A percentile compares a stretch with the other conserved stretches of the same genome.
Conservation (phyloP, 257 asterid genomes). For the Jaltomata sinuosa region DNA sequence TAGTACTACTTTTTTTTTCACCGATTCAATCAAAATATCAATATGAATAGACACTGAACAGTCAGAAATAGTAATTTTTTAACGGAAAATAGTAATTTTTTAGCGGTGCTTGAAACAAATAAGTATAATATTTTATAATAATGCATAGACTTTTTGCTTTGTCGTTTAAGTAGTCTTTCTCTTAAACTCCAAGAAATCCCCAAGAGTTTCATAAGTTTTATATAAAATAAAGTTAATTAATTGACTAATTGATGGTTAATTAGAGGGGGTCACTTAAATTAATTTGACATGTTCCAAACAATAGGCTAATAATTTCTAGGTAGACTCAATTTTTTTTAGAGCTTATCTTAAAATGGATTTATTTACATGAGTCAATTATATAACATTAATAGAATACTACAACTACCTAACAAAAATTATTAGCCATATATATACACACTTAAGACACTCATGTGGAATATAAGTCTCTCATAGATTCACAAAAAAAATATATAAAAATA, state of each 20-base stretch:
- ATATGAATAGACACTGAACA: no score
- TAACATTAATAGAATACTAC: not conserved
- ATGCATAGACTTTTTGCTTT: not conserved
- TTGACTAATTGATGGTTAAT: constrained; percentile 5
- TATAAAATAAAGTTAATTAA: not conserved
- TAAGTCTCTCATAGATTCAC: not conserved
- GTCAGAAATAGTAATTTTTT: no score
- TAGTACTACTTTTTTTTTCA: no score
- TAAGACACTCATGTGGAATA: not conserved
- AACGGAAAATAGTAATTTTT: no score
- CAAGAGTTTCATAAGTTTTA: not conserved
- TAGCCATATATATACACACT: not conserved
- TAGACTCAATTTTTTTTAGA: not conserved
- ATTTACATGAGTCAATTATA: not conserved
- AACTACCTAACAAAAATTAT: not conserved
- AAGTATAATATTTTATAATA: not conserved
- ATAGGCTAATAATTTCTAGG: not conserved
- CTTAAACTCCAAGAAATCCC: constrained; percentile 8
- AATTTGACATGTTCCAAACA: not conserved
- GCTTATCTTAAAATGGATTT: not conserved
- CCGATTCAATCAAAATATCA: no score
- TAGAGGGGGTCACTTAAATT: not conserved
- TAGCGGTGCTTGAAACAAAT: no score
- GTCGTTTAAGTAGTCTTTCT: not conserved
- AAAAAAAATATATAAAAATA: not conserved